A percentile compares a stretch with the other conserved stretches of the same genome.
Conservation (phyloP, 2,329 filamentous ascomycete species). For the Diatrype stigma region DNA sequence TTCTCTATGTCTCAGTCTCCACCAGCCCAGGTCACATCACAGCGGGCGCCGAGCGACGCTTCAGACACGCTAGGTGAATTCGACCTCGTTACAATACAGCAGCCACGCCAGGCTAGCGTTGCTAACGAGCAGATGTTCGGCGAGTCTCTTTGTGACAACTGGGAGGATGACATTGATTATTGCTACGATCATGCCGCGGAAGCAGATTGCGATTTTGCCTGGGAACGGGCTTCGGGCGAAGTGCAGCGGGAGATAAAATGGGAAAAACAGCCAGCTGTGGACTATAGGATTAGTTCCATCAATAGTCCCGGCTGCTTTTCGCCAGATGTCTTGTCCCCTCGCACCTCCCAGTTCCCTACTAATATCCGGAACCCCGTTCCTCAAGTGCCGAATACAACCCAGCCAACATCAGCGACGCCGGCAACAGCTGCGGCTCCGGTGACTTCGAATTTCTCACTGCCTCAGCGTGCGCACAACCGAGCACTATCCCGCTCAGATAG, state of each 20-base stretch:
- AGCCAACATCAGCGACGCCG: conserved; percentile 43
- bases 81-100: conserved; percentile 35
- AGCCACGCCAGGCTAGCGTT: conserved; percentile 24
- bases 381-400: conserved; percentile 36
- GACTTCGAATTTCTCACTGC: conserved; percentile 51
- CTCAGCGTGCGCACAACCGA: conserved; percentile 33
- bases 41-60: conserved; percentile 40
- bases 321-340: conserved; percentile 25
- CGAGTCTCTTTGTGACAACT: conserved; percentile 44
- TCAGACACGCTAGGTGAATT: conserved; percentile 50
- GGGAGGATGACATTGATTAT: conserved; percentile 69
- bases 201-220: conserved; percentile 62
- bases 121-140: conserved; percentile 19
- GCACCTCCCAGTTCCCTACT: conserved; percentile 39
- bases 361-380: conserved; percentile 48
- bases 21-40: neutral
- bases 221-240: conserved; percentile 56
- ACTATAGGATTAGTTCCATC: conserved; percentile 7
- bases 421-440: conserved; percentile 30
- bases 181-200: conserved; percentile 67
- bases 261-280: conserved; percentile 5
- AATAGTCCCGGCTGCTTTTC: conserved; percentile 8
- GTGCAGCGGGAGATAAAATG: conserved; percentile 29
- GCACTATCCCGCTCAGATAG: conserved; percentile 46
- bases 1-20: conserved; percentile 30